Evolutionary conservation across 176 grass and related monocot species (phyloP).

Genomic region (Lolium multiflorum): DNA sequence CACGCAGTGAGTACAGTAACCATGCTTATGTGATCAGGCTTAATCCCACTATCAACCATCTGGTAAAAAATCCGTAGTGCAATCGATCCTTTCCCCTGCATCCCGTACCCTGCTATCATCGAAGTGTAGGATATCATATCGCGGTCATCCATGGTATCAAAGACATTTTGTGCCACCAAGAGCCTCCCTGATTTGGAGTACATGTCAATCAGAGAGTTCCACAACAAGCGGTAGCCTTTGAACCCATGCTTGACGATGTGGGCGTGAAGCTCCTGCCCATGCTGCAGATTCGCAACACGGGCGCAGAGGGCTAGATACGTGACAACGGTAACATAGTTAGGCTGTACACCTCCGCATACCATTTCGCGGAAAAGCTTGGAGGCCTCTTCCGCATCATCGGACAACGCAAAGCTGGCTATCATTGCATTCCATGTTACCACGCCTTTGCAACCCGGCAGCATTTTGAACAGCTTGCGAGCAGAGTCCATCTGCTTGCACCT

Average conservation of each 20-base stretch:
- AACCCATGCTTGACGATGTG: conserved; percentile 67
- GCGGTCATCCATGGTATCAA: conserved; percentile 59
- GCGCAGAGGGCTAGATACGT: conserved; percentile 73
- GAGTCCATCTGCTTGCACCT: conserved; percentile 56
- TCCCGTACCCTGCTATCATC: conserved; percentile 66
- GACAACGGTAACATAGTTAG: conserved; percentile 72
- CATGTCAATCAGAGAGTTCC: conserved; percentile 81
- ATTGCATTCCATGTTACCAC: conserved; percentile 79
- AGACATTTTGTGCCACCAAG: conserved; percentile 55
- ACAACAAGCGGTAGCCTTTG: conserved; percentile 55
- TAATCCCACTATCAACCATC: conserved; percentile 60
- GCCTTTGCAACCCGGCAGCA: conserved; percentile 25
- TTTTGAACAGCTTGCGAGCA: conserved; percentile 53
- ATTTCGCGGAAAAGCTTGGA: conserved; percentile 54
- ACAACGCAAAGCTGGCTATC: conserved; percentile 52
- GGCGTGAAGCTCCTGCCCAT: conserved; percentile 69
- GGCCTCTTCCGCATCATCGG: conserved; percentile 58
- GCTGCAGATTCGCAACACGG: conserved; percentile 64
- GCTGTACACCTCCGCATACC: conserved; percentile 53
- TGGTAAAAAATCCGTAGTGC: conserved; percentile 51
- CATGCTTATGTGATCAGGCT: conserved; percentile 66
- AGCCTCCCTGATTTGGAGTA: conserved; percentile 67
- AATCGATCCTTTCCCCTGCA: conserved; percentile 64
- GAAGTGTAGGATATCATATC: conserved; percentile 74
- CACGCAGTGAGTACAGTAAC: conserved; percentile 72